Evolutionary conservation across 768 basidiomycete genomes (phyloP), one percentile per base, ranked within the genome.

Genomic region (Rhizopogon salebrosus): DNA sequence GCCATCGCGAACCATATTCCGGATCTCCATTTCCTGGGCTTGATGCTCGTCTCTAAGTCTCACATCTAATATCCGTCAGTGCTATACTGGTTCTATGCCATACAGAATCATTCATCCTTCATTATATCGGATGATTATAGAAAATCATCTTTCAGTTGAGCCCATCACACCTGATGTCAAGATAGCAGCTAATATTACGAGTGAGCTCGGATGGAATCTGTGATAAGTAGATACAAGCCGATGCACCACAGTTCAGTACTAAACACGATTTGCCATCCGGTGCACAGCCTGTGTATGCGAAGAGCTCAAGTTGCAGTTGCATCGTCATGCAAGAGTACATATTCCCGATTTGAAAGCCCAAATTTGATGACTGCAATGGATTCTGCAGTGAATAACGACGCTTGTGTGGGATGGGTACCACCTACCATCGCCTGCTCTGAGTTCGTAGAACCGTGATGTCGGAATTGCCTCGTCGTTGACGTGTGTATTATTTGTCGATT

Each of bases 401-500:
- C 16, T 13, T 38, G 41, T 37, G 34, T 20, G 37, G 39, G 38
- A 20, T 18, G 39, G 5, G 37, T 5, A 54, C 8, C n/a, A 27
- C 85, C 52, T 54, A 94, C 92, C 86, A 68, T 95, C 93, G 23
- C 82, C 78, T 18, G 79, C 72, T 67, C 79, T 85, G 48, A 95
- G 72, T 67, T 95, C 93, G 64, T 87, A 95, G 67, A 84, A 99
- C 54, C 95, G 76, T 7, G 92, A 86, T 1, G 84, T 75, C 2
- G 97, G 97, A 56, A 98, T 87, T 43, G 77, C 70, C 61, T 87
- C 80, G 56, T 85, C 91, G 62, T 98, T 98, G 41, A 99, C 95
- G 59, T 82, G 77, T 0, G 97, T 98, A 2, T 90, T 85, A 64
- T 99, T 99, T 2, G 97, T 98, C n/a, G 94, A 97, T 60, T 99